Conservation (phyloP, 805 yeast species). For the Kodamaea restingae region DNA sequence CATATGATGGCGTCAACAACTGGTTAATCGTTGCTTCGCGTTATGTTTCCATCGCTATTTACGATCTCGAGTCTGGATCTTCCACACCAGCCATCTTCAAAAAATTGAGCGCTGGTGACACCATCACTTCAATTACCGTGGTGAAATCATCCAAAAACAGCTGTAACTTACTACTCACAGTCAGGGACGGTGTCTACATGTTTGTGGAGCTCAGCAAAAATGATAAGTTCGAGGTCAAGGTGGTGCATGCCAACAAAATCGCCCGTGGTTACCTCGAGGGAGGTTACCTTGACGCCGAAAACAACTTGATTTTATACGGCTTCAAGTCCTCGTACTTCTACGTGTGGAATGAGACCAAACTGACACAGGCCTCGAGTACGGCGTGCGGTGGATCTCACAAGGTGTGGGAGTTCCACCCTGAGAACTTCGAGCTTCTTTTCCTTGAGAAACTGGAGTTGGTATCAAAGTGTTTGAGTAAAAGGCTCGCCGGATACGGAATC, state of each 20-base stretch:
- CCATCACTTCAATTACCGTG: slow-evolving; percentile 53
- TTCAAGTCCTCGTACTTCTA: slow-evolving; percentile 77
- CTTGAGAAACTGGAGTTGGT: slow-evolving; percentile 50
- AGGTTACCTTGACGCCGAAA: slow-evolving; percentile 38
- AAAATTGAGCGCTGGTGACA: slow-evolving; percentile 61
- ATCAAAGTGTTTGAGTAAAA: slow-evolving; percentile 24
- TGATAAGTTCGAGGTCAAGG: slow-evolving; percentile 14
- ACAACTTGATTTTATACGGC: slow-evolving; percentile 64
- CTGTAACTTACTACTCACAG: slow-evolving; percentile 43
- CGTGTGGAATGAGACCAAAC: slow-evolving; percentile 76
- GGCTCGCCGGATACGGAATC: slow-evolving; percentile 24
- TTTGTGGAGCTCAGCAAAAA: slow-evolving; percentile 23
- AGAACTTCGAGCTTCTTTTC: slow-evolving; percentile 47
- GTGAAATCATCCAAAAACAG: slow-evolving; percentile 22
- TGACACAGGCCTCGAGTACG: slow-evolving; percentile 63
- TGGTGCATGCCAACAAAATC: slow-evolving; percentile 56
- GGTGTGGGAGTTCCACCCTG: slow-evolving; percentile 57
- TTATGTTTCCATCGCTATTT: slow-evolving; percentile 60
- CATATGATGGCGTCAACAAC: slow-evolving; percentile 32
- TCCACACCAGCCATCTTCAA: slow-evolving; percentile 26
- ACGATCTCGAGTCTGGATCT: slow-evolving; percentile 28
- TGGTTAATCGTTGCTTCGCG: slow-evolving; percentile 67
- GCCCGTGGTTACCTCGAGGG: slow-evolving; percentile 84
- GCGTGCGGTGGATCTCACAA: slow-evolving; percentile 92
- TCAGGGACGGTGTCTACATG: slow-evolving; percentile 64